Evolutionary conservation across 371 early-diverging fungal species (phyloP).

Genomic region (Funneliformis caledonium): DNA sequence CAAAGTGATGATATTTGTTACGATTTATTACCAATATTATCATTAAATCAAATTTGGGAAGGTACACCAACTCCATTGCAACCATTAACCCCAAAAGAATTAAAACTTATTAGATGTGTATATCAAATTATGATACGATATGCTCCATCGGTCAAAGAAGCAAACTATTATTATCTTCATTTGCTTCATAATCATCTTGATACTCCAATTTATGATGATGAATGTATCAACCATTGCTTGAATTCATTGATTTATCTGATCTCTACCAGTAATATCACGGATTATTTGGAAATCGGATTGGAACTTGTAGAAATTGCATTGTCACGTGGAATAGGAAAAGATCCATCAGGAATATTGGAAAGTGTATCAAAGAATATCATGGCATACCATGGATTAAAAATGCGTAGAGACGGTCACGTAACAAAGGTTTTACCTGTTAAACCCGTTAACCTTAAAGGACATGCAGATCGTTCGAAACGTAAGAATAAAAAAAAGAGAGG

Average conservation of each 20-base stretch:
- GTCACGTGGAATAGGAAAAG: background rate
- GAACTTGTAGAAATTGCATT: background rate
- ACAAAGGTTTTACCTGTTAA: no score
- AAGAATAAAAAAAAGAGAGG: no score
- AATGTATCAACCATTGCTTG: background rate
- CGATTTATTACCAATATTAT: background rate
- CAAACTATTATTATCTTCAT: background rate
- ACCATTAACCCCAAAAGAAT: background rate
- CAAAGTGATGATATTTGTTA: background rate
- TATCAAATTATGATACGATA: background rate
- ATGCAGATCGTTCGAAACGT: no score
- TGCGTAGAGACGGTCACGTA: no score
- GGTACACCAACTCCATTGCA: background rate
- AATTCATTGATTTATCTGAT: background rate
- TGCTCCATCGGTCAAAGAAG: background rate
- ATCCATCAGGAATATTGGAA: background rate
- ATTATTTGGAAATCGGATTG: background rate
- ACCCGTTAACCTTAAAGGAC: no score
- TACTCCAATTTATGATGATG: slow-evolving; percentile 6
- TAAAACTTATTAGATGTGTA: background rate
- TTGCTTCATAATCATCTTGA: background rate
- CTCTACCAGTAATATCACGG: background rate
- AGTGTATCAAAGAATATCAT: background rate
- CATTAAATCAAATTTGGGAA: background rate
- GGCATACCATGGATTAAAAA: background rate